phyloP scores from a whole-genome alignment of 257 asterid species.

The Solanum paucissectum region DNA sequence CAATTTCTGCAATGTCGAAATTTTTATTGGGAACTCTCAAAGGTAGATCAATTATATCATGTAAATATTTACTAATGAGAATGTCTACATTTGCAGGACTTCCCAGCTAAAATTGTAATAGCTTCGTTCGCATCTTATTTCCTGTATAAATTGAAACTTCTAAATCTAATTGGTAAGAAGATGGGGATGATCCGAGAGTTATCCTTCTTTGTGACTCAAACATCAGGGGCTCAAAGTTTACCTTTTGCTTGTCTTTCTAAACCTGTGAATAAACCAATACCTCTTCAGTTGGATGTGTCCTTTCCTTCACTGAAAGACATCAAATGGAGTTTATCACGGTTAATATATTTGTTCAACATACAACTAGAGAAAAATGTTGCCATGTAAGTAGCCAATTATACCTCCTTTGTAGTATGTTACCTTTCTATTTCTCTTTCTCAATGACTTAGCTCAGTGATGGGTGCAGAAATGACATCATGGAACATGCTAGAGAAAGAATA shows the following conservation, averaged over 20 bases:
- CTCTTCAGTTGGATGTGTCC: slow-evolving; percentile 79
- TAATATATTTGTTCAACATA: slow-evolving; percentile 75
- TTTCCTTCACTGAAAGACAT: slow-evolving; percentile 66
- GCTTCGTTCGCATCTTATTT: slow-evolving; percentile 38
- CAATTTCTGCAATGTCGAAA: background rate
- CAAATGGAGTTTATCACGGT: slow-evolving; percentile 69
- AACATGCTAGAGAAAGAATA: background rate
- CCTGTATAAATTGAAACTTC: slow-evolving; percentile 31
- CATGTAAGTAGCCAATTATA: slow-evolving; percentile 49
- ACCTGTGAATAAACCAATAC: slow-evolving; percentile 74
- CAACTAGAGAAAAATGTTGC: slow-evolving; percentile 91
- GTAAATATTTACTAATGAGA: slow-evolving; percentile 7
- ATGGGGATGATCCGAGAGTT: slow-evolving; percentile 33
- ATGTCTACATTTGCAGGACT: slow-evolving; percentile 37
- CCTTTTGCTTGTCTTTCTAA: slow-evolving; percentile 84
- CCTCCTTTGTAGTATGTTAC: background rate
- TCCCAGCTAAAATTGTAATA: slow-evolving; percentile 37
- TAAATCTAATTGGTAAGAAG: slow-evolving; percentile 18
- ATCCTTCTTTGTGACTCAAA: slow-evolving; percentile 24
- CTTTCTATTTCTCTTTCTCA: background rate
- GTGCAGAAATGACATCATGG: background rate
- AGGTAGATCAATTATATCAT: background rate
- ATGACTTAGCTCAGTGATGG: background rate
- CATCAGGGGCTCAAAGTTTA: slow-evolving; percentile 37
- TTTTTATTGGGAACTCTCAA: background rate